Conservation (phyloP, 129 eudicot genomes). For the Smallanthus sonchifolius region DNA sequence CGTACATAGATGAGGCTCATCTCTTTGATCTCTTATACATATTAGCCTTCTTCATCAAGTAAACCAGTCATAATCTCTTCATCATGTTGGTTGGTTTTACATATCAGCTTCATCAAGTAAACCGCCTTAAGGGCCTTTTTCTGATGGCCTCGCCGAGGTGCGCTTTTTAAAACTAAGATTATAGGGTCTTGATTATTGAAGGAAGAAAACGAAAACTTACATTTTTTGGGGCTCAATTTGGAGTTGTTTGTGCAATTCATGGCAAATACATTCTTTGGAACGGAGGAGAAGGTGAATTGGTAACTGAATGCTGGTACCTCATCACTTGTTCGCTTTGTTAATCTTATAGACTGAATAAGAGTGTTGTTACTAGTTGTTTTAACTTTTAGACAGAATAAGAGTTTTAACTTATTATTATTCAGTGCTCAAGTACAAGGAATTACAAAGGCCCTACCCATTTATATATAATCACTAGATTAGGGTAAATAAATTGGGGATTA, state of each 20-base stretch:
- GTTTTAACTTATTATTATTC: background rate
- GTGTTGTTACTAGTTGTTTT: background rate
- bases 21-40: too few species aligned
- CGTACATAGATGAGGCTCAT: too few species aligned
- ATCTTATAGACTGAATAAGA: slow-evolving; percentile 1
- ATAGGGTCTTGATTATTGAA: background rate
- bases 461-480: too few species aligned
- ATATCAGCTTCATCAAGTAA: too few species aligned
- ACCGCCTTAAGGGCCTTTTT: too few species aligned
- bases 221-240: background rate
- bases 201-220: background rate
- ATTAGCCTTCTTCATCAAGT: too few species aligned
- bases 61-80: too few species aligned
- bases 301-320: background rate
- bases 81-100: too few species aligned
- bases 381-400: background rate
- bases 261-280: background rate
- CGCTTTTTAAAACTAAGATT: background rate
- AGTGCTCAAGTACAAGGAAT: too few species aligned
- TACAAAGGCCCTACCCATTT: too few species aligned
- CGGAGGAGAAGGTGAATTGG: background rate
- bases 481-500: too few species aligned
- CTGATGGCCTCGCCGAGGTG: background rate
- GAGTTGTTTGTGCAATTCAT: background rate
- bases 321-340: background rate